Conservation (phyloP, 208 protist species). For the Leishmania arabica region DNA sequence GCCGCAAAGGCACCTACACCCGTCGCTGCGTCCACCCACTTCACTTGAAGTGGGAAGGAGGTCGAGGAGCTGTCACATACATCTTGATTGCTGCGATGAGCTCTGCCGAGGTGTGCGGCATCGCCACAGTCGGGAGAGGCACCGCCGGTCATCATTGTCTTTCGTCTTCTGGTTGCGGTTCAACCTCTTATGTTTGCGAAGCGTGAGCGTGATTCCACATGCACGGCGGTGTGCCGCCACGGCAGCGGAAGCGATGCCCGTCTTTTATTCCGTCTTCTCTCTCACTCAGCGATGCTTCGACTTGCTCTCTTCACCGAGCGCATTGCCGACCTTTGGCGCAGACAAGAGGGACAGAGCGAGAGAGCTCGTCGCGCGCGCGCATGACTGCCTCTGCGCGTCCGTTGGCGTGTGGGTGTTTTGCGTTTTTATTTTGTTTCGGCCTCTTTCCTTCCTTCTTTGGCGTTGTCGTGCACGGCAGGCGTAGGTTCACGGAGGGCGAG, state of each 20-base stretch:
- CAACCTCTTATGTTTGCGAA: not conserved
- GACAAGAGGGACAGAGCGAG: not conserved
- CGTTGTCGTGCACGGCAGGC: not conserved
- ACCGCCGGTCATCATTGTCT: not conserved
- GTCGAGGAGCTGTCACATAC: not conserved
- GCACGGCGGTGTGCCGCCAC: not conserved
- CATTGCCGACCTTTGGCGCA: not conserved
- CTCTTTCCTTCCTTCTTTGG: not conserved
- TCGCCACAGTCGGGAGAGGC: not conserved
- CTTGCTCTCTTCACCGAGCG: not conserved
- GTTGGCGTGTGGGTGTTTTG: not conserved
- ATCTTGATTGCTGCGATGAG: not conserved
- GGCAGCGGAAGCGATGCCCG: not conserved
- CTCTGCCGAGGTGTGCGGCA: not conserved
- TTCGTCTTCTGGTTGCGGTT: not conserved
- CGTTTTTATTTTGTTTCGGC: not conserved
- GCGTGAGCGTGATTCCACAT: not conserved
- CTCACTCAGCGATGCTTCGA: not conserved
- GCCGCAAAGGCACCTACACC: constrained; percentile 36
- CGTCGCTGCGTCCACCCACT: constrained; percentile 24
- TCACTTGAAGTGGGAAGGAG: constrained; percentile 14
- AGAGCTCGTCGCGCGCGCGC: not conserved
- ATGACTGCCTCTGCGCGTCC: not conserved
- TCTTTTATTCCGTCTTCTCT: not conserved
- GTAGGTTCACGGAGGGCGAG: not conserved